These are phyloP conservation scores for Arabis alpina DNA, from an alignment of 345 rosid genomes.

Conservation along the genomic window DNA sequence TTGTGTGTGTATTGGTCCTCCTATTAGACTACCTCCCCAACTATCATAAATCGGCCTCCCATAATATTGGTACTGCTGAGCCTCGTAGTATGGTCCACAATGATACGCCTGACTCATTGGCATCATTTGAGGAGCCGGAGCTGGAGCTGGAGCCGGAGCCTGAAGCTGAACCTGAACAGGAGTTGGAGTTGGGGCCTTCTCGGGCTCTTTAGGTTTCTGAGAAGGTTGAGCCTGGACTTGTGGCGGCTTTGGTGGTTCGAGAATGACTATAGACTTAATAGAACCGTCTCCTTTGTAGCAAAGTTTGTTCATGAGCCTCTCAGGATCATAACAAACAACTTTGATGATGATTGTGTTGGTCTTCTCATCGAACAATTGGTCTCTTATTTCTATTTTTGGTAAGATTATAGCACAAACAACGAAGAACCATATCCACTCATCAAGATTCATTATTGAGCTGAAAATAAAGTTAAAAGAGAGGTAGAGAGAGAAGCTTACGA, in stretches of 20 bases:
- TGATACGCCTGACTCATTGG: constrained; percentile 28
- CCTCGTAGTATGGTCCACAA: constrained; percentile 47
- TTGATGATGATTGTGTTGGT: constrained; percentile 61
- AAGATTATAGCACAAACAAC: constrained; percentile 7
- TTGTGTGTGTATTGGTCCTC: background rate
- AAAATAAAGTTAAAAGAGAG: too few relatives aligned
- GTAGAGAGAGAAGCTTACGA: constrained; percentile 51
- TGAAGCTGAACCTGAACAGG: constrained; percentile 12
- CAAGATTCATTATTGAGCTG: background rate
- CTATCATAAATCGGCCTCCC: constrained; percentile 60
- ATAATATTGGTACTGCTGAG: constrained; percentile 28
- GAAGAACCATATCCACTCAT: background rate
- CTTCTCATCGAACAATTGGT: constrained; percentile 71
- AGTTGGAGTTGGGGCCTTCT: constrained; percentile 22
- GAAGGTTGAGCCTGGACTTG: constrained; percentile 23
- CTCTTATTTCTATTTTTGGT: constrained; percentile 56
- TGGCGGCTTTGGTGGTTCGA: constrained; percentile 39
- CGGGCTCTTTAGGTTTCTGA: constrained; percentile 13
- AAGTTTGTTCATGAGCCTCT: constrained; percentile 60
- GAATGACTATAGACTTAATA: constrained; percentile 56
- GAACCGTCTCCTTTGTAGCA: constrained; percentile 55
- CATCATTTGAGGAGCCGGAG: background rate
- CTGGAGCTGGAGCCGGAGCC: background rate
- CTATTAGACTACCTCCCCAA: constrained; percentile 48
- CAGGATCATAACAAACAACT: constrained; percentile 74